Conservation (phyloP, 2,329 filamentous ascomycete species). For the Acarospora socialis region DNA sequence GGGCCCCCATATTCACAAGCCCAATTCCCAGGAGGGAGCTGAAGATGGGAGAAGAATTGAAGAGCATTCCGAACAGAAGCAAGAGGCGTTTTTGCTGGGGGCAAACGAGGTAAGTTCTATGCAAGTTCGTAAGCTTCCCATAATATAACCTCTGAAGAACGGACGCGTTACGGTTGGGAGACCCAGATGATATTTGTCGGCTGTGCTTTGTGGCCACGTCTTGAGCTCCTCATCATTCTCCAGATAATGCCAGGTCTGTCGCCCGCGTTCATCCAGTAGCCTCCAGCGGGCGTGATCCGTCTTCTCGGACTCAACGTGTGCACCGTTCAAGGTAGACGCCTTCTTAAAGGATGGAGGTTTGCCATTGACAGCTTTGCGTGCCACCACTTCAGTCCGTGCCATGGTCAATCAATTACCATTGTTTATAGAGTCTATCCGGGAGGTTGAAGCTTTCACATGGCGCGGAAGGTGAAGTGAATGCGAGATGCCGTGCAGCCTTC, state of each 20-base stretch:
- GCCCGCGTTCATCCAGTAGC: constrained; percentile 64
- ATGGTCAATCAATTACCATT: no score
- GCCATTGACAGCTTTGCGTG: no score
- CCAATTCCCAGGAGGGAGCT: constrained; percentile 84
- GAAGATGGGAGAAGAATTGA: constrained; percentile 76
- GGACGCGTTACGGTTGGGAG: constrained; percentile 51
- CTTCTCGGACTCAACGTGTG: no score
- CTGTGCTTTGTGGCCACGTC: constrained; percentile 70
- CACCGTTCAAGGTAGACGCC: no score
- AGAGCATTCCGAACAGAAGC: constrained; percentile 72
- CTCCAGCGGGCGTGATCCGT: constrained; percentile 80
- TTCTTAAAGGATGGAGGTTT: no score
- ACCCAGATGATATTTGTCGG: constrained; percentile 83
- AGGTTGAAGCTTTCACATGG: no score
- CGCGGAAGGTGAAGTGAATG: no score
- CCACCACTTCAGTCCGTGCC: no score
- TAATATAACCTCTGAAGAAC: no score
- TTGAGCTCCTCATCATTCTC: constrained; percentile 53
- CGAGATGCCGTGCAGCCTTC: no score
- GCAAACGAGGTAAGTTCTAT: constrained; percentile 61
- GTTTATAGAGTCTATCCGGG: no score
- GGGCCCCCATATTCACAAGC: constrained; percentile 95
- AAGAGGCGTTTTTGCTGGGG: constrained; percentile 55
- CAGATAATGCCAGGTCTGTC: constrained; percentile 91
- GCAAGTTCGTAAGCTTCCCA: no score